Evolutionary conservation across 257 asterid species (phyloP), one percentile per base, ranked within the genome.

Genomic region (Oldenlandia corymbosa): DNA sequence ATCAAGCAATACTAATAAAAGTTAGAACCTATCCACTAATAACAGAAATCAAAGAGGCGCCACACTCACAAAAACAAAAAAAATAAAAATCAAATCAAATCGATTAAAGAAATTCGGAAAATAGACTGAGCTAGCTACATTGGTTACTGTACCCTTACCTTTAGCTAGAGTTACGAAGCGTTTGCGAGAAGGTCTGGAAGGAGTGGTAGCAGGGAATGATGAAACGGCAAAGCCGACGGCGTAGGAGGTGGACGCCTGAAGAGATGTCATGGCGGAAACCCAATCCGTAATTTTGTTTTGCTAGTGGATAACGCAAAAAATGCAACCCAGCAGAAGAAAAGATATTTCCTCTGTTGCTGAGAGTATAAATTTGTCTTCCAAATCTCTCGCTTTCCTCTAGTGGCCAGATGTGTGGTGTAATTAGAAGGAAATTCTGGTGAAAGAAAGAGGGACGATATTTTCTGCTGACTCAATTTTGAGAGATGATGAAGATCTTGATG

Each of bases 171-270:
- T 63, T 70, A 68, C 64, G 61, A 42, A 66, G 63, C 87, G 83
- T 69, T 63, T 83, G 45, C 62, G 73, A 65, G 86, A 73, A 46
- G 76, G 84, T 62, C 46, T 66, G 16, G 84, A 76, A 59, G 77
- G 76, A 36, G n/a, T n/a, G n/a, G n/a, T n/a, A n/a, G 81, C 59
- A 14, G 75, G 72, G 63, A 58, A 66, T 48, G 85, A 65, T 16
- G 94, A 71, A 67, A 84, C 68, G 78, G 79, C 82, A 45, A 88
- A 78, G 57, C 85, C 83, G 64, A 80, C 68, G 76, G 85, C 76
- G 83, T 86, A 86, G 36, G 96, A 81, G 48, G 92, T 79, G 48
- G 98, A 84, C 55, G 96, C 94, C 74, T 82, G 95, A 71, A 92
- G 92, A 78, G 88, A 76, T 73, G 28, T 74, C 95, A 88, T 92